Base-by-base conservation (phyloP, 176 grass and related monocot genomes). In the Elaeis guineensis region DNA sequence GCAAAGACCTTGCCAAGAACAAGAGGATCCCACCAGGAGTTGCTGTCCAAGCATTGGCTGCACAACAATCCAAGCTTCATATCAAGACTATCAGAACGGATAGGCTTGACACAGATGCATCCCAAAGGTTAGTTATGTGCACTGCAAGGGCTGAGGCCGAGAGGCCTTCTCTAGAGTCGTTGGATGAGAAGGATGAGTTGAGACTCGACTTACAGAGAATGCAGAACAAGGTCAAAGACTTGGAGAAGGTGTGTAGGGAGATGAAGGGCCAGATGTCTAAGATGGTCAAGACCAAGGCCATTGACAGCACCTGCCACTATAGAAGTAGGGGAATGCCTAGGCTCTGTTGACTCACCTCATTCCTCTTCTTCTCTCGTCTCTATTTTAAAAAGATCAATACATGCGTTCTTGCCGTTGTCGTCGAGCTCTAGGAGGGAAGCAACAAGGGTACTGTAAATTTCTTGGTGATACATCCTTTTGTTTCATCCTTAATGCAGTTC, bases 1-100 rank as follows among this genome's bases (percentile, higher is more conserved):
- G 94, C 84, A 98, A 92, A 48, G 84, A 98, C 17, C 77, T 98
- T 4, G 88, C 94, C 7, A 92, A 81, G 82, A 93, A 92, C 81
- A 64, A 67, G 16, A 62, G 82, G 69, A 83, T 98, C 52, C 94
- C 88, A 0, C 85, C 88, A 4, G 74, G 75, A 21, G 80, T 89
- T 5, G 84, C 94, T 25, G 82, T 98, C 50, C 94, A 98, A 44
- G 88, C 88, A 4, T 19, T 98, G 21, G 73, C 76, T 3, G 85
- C 79, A 32, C 88, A 98, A 67, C 78, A 78, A 53, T 69, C 67
- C 57, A 92, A 83, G 64, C 73, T 75, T 17, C 76, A 78, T 7
- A 64, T 82, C 54, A 81, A 73, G 0, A 48, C 55, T 5, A 21
- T 9, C 72, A 19, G 24, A 3, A 63, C 30, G 63, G n/a, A 57